Evolutionary conservation across 805 yeast species (phyloP), one percentile per base, ranked within the genome.

Genomic region (Yarrowia sp.): DNA sequence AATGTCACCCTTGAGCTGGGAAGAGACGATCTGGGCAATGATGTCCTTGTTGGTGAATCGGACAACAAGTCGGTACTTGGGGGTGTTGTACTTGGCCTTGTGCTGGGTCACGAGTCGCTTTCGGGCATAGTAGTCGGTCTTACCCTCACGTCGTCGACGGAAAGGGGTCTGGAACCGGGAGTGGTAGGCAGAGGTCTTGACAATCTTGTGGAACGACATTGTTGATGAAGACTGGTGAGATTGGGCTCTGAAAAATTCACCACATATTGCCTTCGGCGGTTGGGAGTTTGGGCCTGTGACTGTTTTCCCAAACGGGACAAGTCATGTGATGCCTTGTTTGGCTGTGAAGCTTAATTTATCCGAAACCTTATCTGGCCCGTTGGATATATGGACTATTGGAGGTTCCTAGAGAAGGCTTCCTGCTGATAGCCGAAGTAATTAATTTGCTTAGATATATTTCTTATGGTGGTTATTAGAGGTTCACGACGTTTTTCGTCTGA

Each of bases 61-160:
- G 71, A 94, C 97, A 70, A 94, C 99, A 76, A 94, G 85, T 87
- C 99, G 92, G 90, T 93, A 94, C 86, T 94, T 94, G 82, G 99
- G 99, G 77, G 97, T 79, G 88, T 85, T 87, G 96, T 94, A 94
- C 86, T 94, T 94, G 79, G 97, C 97, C 92, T 94, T 94, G 94
- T 93, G 97, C 85, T 94, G 99, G 76, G 97, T 85, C 76, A 94
- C 94, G 78, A 94, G 84, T 84, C 98, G 91, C 96, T 94, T 94
- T 87, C 99, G 92, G 81, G 94, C 97, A 87, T 92, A 94, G 96
- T 92, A 94, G 81, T 94, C 99, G 78, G 99, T 94, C 87, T 94
- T 94, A 84, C 99, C 99, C 84, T 94, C 97, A 80, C 96, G 90
- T 88, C 99, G 90, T 87, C 99, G 92, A 82, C 99, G 91, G 97